These are phyloP conservation scores for Cyberlindnera xylosilytica DNA, from an alignment of 805 yeast species.

Conservation along the genomic window DNA sequence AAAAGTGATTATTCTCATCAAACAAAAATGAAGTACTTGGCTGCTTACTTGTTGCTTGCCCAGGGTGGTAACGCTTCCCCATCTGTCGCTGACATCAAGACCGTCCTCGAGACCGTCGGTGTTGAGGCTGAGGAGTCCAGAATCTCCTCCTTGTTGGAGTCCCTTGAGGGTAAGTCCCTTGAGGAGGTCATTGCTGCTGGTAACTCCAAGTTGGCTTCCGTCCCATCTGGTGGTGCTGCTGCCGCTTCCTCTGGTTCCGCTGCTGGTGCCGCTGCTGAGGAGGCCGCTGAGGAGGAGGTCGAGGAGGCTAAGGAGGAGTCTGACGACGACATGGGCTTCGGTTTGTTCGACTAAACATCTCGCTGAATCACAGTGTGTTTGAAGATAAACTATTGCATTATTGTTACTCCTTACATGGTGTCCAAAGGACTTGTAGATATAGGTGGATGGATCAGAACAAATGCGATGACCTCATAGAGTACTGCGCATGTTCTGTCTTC, in stretches of 20 bases:
- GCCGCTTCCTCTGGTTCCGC: slow-evolving; percentile 55
- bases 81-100: slow-evolving; percentile 71
- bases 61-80: slow-evolving; percentile 86
- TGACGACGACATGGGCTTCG: slow-evolving; percentile 88
- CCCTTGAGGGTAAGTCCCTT: slow-evolving; percentile 72
- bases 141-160: slow-evolving; percentile 65
- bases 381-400: slow-evolving; percentile 9
- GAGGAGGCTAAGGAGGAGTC: slow-evolving; percentile 60
- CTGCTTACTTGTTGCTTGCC: slow-evolving; percentile 87
- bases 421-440: not conserved
- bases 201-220: slow-evolving; percentile 75
- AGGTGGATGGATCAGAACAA: too few relatives aligned
- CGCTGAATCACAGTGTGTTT: slow-evolving; percentile 2
- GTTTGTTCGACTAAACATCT: slow-evolving; percentile 73
- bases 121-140: slow-evolving; percentile 78
- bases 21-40: slow-evolving; percentile 70
- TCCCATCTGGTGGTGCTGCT: slow-evolving; percentile 82
- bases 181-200: slow-evolving; percentile 78
- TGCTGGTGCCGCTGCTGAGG: slow-evolving; percentile 53
- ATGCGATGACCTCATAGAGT: too few relatives aligned
- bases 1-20: slow-evolving; percentile 70
- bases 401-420: slow-evolving; percentile 4
- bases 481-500: too few relatives aligned
- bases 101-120: slow-evolving; percentile 73
- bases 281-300: slow-evolving; percentile 54